phyloP scores from a whole-genome alignment of 2,329 filamentous ascomycete species.

The Trichoderma koningii region DNA sequence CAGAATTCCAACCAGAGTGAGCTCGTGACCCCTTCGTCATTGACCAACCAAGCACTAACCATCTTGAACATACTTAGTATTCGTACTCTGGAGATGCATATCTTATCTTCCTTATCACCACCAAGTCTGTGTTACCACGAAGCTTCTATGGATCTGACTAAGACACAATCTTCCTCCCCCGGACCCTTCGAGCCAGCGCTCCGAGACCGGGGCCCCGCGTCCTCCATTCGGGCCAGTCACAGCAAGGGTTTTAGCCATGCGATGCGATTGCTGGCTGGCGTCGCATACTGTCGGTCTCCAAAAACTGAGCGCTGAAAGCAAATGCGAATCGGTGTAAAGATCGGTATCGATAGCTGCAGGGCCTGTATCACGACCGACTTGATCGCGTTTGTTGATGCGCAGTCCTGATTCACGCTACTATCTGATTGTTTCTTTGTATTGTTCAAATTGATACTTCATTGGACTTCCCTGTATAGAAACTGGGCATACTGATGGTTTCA shows the following conservation, averaged over 20 bases:
- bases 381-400: background rate
- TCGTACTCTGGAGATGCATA: no score
- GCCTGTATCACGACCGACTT: background rate
- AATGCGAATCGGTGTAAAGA: background rate
- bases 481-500: background rate
- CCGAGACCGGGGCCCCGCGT: conserved; percentile 6
- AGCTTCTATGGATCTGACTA: background rate
- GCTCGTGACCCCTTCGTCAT: no score
- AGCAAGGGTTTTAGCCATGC: background rate
- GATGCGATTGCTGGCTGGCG: conserved; percentile 9
- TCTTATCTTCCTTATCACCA: no score
- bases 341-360: background rate
- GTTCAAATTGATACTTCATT: background rate
- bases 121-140: background rate
- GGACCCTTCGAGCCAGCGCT: background rate
- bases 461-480: background rate
- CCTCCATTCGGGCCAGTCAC: background rate
- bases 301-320: no score
- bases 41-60: no score
- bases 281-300: background rate
- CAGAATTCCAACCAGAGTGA: no score
- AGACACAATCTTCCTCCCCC: background rate
- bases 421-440: background rate
- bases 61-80: no score
- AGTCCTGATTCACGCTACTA: background rate